phyloP scores from a whole-genome alignment of 176 grass and related monocot species.

The Cenchrus fungigraminus region DNA sequence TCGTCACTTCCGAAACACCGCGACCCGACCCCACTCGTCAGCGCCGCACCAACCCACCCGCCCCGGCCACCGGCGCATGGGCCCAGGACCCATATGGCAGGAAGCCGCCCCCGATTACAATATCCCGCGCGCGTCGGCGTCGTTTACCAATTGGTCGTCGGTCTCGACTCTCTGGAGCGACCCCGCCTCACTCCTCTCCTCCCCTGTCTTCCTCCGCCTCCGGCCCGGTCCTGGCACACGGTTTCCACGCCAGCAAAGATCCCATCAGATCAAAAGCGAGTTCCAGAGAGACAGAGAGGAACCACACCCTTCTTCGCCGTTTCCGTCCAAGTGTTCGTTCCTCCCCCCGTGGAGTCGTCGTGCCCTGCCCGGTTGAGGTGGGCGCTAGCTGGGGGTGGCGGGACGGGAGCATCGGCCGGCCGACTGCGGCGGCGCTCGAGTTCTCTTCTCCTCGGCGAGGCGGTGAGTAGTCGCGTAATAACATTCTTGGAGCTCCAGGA shows the following conservation, averaged over 20 bases:
- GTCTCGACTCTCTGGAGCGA: slow-evolving; percentile 25
- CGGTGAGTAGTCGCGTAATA: slow-evolving; percentile 39
- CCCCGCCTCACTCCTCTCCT: not conserved
- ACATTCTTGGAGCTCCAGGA: slow-evolving; percentile 12
- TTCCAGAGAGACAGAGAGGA: not conserved
- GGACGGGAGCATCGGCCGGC: not conserved
- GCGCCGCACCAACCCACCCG: not conserved
- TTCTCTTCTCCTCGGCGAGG: not conserved
- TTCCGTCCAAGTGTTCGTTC: slow-evolving; percentile 4
- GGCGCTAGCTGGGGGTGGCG: not conserved
- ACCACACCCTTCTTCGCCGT: slow-evolving; percentile 11
- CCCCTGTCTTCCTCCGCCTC: not conserved
- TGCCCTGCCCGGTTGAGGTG: not conserved
- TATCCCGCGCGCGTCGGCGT: slow-evolving; percentile 49
- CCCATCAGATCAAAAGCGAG: slow-evolving; percentile 37
- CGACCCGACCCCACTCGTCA: not conserved
- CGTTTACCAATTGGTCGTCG: slow-evolving; percentile 55
- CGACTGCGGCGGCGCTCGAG: slow-evolving; percentile 21
- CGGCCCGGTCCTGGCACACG: slow-evolving; percentile 42
- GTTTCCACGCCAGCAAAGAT: slow-evolving; percentile 52
- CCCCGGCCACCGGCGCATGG: not conserved
- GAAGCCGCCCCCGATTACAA: slow-evolving; percentile 7
- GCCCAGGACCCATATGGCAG: slow-evolving; percentile 13
- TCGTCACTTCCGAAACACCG: slow-evolving; percentile 4
- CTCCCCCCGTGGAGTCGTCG: not conserved